Percentiles rank a stretch among this genome's conserved stretches.
phyloP scores from a whole-genome alignment of 257 asterid species.

The Hygrophila difformis region DNA sequence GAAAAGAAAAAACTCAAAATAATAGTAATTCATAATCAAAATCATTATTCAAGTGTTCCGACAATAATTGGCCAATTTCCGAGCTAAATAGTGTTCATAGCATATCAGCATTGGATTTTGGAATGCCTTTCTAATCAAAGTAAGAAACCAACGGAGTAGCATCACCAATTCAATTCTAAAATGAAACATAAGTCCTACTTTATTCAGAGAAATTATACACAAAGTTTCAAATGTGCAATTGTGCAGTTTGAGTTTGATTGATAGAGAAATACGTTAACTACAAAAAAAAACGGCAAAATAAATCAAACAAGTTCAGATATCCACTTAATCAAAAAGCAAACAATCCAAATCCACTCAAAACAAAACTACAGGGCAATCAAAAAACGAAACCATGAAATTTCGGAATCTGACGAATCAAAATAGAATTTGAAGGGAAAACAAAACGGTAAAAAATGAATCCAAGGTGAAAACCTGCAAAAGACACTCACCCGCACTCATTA shows the following conservation, averaged over 20 bases:
- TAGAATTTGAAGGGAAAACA: background rate
- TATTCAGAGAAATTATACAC: too few relatives aligned
- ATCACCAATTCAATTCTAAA: too few relatives aligned
- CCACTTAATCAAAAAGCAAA: background rate
- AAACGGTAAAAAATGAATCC: conserved; percentile 1
- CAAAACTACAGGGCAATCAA: background rate
- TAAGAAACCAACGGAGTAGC: too few relatives aligned
- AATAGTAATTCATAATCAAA: too few relatives aligned
- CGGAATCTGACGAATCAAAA: background rate
- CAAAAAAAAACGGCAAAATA: background rate
- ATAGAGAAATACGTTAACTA: background rate
- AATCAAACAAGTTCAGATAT: background rate
- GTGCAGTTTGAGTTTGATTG: background rate
- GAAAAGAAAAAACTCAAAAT: too few relatives aligned
- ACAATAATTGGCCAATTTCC: too few relatives aligned
- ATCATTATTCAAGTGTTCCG: too few relatives aligned
- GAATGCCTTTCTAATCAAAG: too few relatives aligned
- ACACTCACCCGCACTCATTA: conserved; percentile 51
- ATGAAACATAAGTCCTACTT: too few relatives aligned
- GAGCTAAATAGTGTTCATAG: too few relatives aligned
- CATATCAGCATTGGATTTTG: too few relatives aligned
- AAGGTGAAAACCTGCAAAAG: background rate
- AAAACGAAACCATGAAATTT: too few relatives aligned
- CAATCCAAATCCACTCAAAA: background rate
- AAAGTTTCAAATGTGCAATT: background rate